phyloP scores from a whole-genome alignment of 129 eudicot genomes.

The Oenanthe sinensis region DNA sequence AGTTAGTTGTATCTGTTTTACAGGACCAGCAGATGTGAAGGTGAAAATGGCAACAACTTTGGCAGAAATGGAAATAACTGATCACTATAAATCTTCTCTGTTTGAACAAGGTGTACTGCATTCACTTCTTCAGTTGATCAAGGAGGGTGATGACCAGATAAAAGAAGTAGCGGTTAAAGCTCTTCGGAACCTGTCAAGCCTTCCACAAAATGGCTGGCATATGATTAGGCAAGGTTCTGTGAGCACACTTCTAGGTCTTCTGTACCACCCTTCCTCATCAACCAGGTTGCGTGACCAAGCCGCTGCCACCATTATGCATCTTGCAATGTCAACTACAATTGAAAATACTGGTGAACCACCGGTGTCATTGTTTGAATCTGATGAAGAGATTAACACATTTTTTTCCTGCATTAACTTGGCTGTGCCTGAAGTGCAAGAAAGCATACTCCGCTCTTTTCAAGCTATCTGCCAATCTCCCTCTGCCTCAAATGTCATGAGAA shows the following conservation, averaged over 20 bases:
- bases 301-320: constrained; percentile 50
- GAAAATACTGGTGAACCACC: constrained; percentile 16
- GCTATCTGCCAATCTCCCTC: constrained; percentile 57
- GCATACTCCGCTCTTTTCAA: constrained; percentile 42
- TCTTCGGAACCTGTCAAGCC: constrained; percentile 45
- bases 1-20: neutral
- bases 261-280: constrained; percentile 46
- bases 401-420: constrained; percentile 33
- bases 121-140: constrained; percentile 37
- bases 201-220: constrained; percentile 42
- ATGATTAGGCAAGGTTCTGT: constrained; percentile 46
- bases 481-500: constrained; percentile 34
- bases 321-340: constrained; percentile 43
- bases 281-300: constrained; percentile 39
- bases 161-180: constrained; percentile 52
- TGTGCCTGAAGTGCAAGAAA: constrained; percentile 39
- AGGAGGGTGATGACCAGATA: constrained; percentile 31
- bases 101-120: constrained; percentile 43
- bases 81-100: constrained; percentile 47
- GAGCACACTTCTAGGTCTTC: constrained; percentile 39
- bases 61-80: constrained; percentile 66
- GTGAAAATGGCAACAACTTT: constrained; percentile 49
- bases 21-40: constrained; percentile 49
- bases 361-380: constrained; percentile 40
- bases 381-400: constrained; percentile 38